These are phyloP conservation scores for Monosporascus sp. DNA, from an alignment of 2,329 filamentous ascomycete genomes.

Conservation along the genomic window DNA sequence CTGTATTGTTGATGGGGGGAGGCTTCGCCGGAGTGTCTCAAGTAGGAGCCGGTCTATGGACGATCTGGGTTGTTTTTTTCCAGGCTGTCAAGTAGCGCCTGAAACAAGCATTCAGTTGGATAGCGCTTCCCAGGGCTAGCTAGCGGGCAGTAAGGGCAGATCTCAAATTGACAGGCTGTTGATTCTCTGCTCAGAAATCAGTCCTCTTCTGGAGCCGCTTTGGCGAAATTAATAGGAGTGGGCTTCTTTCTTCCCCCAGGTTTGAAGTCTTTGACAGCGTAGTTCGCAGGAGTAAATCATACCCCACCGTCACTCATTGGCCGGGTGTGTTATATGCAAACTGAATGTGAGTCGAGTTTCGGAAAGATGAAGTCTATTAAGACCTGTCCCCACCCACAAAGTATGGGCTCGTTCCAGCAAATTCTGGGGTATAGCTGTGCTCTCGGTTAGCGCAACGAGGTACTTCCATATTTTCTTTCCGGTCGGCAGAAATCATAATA, in stretches of 20 bases:
- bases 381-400: slow-evolving; percentile 18
- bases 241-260: slow-evolving; percentile 22
- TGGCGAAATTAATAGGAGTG: slow-evolving; percentile 25
- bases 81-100: slow-evolving; percentile 10
- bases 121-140: slow-evolving; percentile 10
- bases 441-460: background rate
- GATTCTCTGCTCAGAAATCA: slow-evolving; percentile 18
- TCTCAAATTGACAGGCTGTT: slow-evolving; percentile 15
- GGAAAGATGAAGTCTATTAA: slow-evolving; percentile 25
- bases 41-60: slow-evolving; percentile 17
- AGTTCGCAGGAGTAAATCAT: slow-evolving; percentile 20
- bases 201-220: slow-evolving; percentile 16
- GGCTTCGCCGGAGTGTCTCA: slow-evolving; percentile 19
- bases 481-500: background rate
- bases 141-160: slow-evolving; percentile 13
- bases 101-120: slow-evolving; percentile 21
- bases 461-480: background rate
- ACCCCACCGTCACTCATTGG: slow-evolving; percentile 23
- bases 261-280: slow-evolving; percentile 24
- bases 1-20: slow-evolving; percentile 9
- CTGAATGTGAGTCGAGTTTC: slow-evolving; percentile 31
- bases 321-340: slow-evolving; percentile 23
- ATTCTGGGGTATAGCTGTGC: background rate
- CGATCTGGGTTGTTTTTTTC: slow-evolving; percentile 15
- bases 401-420: background rate